These are phyloP conservation scores for Zopfia rhizophila DNA, from an alignment of 2,329 filamentous ascomycete genomes.

Conservation along the genomic window DNA sequence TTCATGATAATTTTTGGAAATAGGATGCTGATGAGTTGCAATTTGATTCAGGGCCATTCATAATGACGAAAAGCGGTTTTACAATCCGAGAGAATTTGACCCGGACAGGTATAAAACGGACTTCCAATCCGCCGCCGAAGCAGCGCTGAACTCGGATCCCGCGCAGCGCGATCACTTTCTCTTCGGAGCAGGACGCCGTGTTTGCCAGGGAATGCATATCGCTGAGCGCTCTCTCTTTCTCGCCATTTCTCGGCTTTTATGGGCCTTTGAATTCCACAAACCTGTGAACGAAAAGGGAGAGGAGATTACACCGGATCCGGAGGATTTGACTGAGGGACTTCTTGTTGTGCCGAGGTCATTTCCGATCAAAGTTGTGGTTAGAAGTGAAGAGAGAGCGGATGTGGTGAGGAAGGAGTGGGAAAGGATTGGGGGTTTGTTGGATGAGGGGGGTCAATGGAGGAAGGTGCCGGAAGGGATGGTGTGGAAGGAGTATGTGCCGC, in stretches of 20 bases:
- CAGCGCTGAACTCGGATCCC: slow-evolving; percentile 40
- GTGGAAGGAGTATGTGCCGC: slow-evolving; percentile 27
- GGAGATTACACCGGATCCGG: slow-evolving; percentile 18
- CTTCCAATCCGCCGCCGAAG: slow-evolving; percentile 41
- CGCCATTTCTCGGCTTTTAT: slow-evolving; percentile 44
- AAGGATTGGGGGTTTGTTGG: slow-evolving; percentile 26
- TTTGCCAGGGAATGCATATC: slow-evolving; percentile 53
- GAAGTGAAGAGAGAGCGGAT: slow-evolving; percentile 17
- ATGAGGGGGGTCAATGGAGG: slow-evolving; percentile 32
- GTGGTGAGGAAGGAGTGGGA: slow-evolving; percentile 28
- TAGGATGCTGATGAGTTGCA: no score
- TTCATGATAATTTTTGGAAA: no score
- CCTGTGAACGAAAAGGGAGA: slow-evolving; percentile 5
- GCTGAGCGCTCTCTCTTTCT: slow-evolving; percentile 45
- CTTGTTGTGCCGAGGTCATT: slow-evolving; percentile 31
- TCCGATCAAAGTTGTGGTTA: slow-evolving; percentile 26
- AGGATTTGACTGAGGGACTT: slow-evolving; percentile 30
- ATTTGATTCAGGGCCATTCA: slow-evolving; percentile 20
- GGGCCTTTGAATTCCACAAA: slow-evolving; percentile 40
- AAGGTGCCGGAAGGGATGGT: slow-evolving; percentile 29
- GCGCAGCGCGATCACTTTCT: slow-evolving; percentile 48
- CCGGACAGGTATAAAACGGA: slow-evolving; percentile 34
- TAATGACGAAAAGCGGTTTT: slow-evolving; percentile 23
- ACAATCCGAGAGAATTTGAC: slow-evolving; percentile 27
- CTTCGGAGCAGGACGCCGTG: slow-evolving; percentile 51